phyloP scores from a whole-genome alignment of 78 protist genomes.

The Cavenderia fasciculata region DNA sequence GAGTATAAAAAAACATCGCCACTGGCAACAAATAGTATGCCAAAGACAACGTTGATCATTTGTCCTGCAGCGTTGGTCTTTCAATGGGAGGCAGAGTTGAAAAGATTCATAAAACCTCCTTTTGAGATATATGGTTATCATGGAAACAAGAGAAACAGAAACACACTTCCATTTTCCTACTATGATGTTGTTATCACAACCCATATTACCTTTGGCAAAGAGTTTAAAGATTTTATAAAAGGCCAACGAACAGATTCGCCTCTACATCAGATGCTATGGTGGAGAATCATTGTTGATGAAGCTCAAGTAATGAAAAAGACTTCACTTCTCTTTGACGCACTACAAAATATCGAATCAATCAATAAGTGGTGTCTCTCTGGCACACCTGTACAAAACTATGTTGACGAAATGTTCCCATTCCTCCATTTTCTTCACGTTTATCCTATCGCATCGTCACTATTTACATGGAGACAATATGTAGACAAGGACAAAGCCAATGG shows the following conservation, averaged over 20 bases:
- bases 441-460: constrained; percentile 27
- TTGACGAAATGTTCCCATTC: constrained; percentile 83
- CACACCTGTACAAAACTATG: constrained; percentile 88
- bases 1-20: background rate
- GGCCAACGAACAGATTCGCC: background rate
- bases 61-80: constrained; percentile 10
- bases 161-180: background rate
- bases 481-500: constrained; percentile 31
- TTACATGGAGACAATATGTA: constrained; percentile 32
- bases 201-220: constrained; percentile 15
- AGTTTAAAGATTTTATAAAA: constrained; percentile 11
- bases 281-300: constrained; percentile 66
- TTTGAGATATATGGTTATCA: background rate
- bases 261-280: constrained; percentile 13
- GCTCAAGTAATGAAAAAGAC: constrained; percentile 14
- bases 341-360: constrained; percentile 4
- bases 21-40: background rate
- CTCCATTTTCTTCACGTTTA: constrained; percentile 38
- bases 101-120: constrained; percentile 15
- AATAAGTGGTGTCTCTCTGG: constrained; percentile 87
- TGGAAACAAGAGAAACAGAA: constrained; percentile 25
- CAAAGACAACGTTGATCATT: constrained; percentile 63
- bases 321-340: constrained; percentile 37
- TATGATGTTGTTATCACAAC: constrained; percentile 45
- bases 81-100: constrained; percentile 56